Evolutionary conservation across 768 basidiomycete genomes (phyloP), one percentile per base, ranked within the genome.

Genomic region (Chalciporus pseudorubinellus): DNA sequence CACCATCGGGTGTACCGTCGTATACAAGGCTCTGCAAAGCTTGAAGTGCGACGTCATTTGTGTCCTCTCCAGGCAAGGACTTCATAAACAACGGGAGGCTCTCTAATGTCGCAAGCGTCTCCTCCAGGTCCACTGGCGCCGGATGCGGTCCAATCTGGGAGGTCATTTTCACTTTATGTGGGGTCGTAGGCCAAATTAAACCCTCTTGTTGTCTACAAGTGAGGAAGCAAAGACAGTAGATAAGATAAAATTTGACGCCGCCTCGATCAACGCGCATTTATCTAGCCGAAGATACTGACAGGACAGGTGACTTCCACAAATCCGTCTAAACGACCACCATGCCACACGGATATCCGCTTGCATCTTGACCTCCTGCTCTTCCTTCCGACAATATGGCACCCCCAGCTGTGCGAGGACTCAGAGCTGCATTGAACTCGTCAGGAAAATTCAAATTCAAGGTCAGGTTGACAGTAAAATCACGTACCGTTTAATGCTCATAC

Each of bases 1-100:
- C 66, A 98, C 95, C 95, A 74, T 98, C 90, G 47, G 93, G 87
- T 14, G 92, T 89, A 24, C 94, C 97, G 14, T 98, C 94, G 68
- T 95, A 77, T 7, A 80, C 82, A 22, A 99, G 78, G 58, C 81
- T 86, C 68, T 95, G 92, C 40, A 98, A 68, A 9, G 95, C 97
- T 50, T 87, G 82, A 18, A 98, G 61, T 2, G 84, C 79, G 3
- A 76, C 70, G 58, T 89, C 84, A 20, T 84, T 77, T 0, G 65
- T 61, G 11, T 81, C 81, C 6, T 88, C 89, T 4, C 72, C 73
- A 1, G 95, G 94, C 18, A 97, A 76, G 18, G 84, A 81, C 59
- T 84, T 84, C 94, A 98, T 98, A 72, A 99, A 99, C 33, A 99
- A 73, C 6, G 97, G 97, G 3, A 89, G 72, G 4, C 79, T 75